Percentiles rank a stretch among this genome's conserved stretches.
Evolutionary conservation across 2,329 filamentous ascomycete genomes (phyloP).

Genomic region (Fonsecaea nubica): DNA sequence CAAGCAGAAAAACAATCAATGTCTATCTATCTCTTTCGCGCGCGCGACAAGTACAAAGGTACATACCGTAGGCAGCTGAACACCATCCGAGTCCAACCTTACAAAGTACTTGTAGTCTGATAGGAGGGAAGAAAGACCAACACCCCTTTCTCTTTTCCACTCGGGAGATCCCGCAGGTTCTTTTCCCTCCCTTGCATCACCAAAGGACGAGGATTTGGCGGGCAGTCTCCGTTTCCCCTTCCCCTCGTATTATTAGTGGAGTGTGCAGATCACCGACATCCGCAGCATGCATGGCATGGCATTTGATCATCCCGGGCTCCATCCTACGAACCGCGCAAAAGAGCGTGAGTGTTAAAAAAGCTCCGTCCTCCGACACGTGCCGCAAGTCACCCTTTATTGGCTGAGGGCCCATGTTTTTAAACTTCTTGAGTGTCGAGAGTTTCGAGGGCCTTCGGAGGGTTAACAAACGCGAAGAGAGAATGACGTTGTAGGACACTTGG

Average conservation of each 20-base stretch:
- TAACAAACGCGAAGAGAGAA: neutral
- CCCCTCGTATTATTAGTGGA: no score
- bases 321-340: neutral
- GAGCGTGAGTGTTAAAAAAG: neutral
- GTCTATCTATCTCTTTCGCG: no score
- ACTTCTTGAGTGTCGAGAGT: neutral
- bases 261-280: conserved; percentile 6
- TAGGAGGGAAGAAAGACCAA: no score
- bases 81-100: no score
- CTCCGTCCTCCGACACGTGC: neutral
- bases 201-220: neutral
- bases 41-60: no score
- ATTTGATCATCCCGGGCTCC: neutral
- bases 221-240: neutral
- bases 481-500: neutral
- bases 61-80: no score
- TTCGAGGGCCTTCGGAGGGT: neutral
- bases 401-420: neutral
- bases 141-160: no score
- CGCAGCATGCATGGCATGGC: neutral
- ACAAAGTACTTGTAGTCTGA: no score
- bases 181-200: neutral
- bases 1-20: no score
- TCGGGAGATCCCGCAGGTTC: neutral
- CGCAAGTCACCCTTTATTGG: neutral